Evolutionary conservation across 2,329 filamentous ascomycete genomes (phyloP).

Genomic region (Colletotrichum costaricense): DNA sequence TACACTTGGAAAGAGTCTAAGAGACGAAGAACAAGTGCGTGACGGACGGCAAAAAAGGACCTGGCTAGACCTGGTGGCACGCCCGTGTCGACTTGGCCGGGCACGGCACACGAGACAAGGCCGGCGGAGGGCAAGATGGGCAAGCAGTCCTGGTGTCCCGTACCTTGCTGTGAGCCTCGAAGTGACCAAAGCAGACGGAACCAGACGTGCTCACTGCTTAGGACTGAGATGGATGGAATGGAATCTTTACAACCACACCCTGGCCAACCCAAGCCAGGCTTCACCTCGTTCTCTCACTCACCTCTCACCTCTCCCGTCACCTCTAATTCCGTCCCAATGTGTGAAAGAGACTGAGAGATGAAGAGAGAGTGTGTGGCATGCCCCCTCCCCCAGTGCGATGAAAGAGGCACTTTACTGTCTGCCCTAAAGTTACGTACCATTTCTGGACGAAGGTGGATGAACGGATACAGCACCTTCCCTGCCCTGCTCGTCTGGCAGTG

Average conservation of each 20-base stretch:
- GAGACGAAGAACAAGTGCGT: background rate
- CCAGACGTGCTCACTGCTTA: background rate
- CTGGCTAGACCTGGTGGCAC: background rate
- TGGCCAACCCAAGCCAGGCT: background rate
- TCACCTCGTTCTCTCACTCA: background rate
- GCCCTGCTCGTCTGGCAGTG: background rate
- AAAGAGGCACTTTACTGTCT: constrained; percentile 1
- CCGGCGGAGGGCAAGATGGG: background rate
- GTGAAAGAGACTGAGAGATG: too few species aligned
- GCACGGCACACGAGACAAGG: background rate
- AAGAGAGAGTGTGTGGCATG: background rate
- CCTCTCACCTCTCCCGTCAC: background rate
- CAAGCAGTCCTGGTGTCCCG: background rate
- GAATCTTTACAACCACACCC: background rate
- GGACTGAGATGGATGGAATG: background rate
- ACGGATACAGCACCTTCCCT: background rate
- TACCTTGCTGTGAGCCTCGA: background rate
- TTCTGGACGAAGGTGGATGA: constrained; percentile 16
- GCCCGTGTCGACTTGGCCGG: background rate
- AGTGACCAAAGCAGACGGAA: background rate
- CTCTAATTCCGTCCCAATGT: background rate
- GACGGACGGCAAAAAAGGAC: background rate
- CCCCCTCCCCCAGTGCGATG: background rate
- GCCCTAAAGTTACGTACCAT: background rate
- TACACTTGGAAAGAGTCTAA: background rate